Base-by-base conservation (phyloP, 495 filamentous ascomycete genomes). In the Extremus antarcticus region DNA sequence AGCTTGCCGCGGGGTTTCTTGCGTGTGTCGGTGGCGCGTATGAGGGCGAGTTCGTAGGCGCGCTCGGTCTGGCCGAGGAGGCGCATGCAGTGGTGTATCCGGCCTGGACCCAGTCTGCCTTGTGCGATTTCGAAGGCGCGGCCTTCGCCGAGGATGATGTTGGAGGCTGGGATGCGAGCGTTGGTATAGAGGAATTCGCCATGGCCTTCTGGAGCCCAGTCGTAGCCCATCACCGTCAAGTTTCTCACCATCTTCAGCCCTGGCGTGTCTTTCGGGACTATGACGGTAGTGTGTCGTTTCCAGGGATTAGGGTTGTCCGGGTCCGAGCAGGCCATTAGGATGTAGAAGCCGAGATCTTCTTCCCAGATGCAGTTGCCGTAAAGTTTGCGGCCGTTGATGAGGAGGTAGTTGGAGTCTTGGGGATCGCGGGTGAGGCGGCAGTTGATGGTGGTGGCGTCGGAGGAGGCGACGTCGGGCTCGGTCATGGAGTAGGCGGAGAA, bases 1-100 rank as follows among this genome's bases (percentile, higher is more conserved):
- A 66, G 57, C 53, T 67, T 68, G 1, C 68, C 70, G 11, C 66
- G 57, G 8, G 70, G 70, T 54, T 65, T 71, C 63, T 71, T 71
- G 39, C 57, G 47, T 3, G 58, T 56, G 41, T 73, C 70, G 32
- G 63, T 68, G 56, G 56, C 59, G 16, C 70, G 63, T 35, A 70
- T 61, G 25, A 73, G 58, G 8, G 67, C 65, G 3, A 71, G 61
- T 53, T 73, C 70, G 56, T 62, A 68, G 0, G 70, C 70, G 3
- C 70, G 62, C 57, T 73, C 70, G 17, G 64, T 61, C 51, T 70
- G 66, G 11, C 70, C 70, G 40, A 73, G 65, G 38, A 70, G 56
- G 1, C 70, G 65, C 70, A 73, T 73, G 55, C 65, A 68, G 58
- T 73, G 70, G 56, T 73, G 70, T 35, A 73, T 73, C 15, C 70